A percentile compares a stretch with the other conserved stretches of the same genome.
These are phyloP conservation scores for Pseudogymnoascus sp. DNA, from an alignment of 2,329 filamentous ascomycete species.

Conservation along the genomic window DNA sequence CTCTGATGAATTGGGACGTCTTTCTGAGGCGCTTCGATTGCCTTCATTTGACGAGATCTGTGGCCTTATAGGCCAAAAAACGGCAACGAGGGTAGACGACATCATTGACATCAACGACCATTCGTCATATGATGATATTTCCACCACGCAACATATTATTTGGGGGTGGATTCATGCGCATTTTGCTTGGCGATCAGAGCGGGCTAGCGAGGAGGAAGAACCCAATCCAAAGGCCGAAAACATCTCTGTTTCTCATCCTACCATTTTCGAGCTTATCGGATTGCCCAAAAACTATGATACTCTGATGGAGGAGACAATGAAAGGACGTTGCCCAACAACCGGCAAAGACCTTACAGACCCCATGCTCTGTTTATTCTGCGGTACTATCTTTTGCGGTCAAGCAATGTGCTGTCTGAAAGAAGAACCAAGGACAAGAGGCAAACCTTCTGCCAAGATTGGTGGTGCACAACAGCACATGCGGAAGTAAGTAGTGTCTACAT, in stretches of 20 bases:
- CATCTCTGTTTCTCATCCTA: conserved; percentile 63
- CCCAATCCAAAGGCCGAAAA: neutral
- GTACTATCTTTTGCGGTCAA: conserved; percentile 94
- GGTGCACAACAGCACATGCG: conserved; percentile 87
- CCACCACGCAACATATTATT: conserved; percentile 39
- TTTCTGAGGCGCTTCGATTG: conserved; percentile 68
- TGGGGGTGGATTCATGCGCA: conserved; percentile 67
- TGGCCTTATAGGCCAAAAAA: conserved; percentile 36
- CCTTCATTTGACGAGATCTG: conserved; percentile 77
- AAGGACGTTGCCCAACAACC: conserved; percentile 75
- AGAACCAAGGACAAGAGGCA: conserved; percentile 37
- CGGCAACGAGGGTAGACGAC: neutral
- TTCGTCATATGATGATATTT: conserved; percentile 14
- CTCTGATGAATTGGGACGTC: conserved; percentile 71
- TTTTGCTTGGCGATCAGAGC: neutral
- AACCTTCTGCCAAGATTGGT: conserved; percentile 50
- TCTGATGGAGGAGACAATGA: conserved; percentile 85
- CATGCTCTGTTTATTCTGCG: conserved; percentile 87
- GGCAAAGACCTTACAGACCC: conserved; percentile 89
- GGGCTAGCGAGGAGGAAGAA: neutral
- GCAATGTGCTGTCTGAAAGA: conserved; percentile 79
- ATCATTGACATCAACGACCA: neutral
- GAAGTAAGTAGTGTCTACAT: conserved; percentile 51
- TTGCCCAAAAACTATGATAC: conserved; percentile 87
- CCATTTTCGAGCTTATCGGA: conserved; percentile 89